Evolutionary conservation across 2,329 filamentous ascomycete genomes (phyloP).

Genomic region (Penicillium decumbens): DNA sequence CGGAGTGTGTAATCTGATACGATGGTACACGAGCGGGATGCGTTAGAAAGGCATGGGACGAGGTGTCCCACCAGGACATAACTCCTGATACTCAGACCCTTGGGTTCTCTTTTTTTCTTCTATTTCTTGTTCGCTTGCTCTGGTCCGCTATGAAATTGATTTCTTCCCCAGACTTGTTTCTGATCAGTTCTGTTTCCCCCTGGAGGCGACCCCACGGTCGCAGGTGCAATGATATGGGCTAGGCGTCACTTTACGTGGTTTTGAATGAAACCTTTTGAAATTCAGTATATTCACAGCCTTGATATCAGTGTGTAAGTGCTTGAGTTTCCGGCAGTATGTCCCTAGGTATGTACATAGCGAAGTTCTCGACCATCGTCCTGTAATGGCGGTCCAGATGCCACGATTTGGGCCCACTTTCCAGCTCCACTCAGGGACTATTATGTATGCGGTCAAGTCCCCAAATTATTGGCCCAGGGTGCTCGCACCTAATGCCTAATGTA

Average conservation of each 20-base stretch:
- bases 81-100: constrained; percentile 25
- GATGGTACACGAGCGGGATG: constrained; percentile 34
- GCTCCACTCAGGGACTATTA: constrained; percentile 7
- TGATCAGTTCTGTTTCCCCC: constrained; percentile 14
- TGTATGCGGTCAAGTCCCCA: not conserved
- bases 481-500: not conserved
- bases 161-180: constrained; percentile 18
- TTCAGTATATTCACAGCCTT: constrained; percentile 13
- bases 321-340: too few species aligned
- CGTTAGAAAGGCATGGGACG: constrained; percentile 28
- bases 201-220: constrained; percentile 12
- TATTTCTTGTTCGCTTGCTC: constrained; percentile 12
- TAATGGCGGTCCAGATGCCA: constrained; percentile 9
- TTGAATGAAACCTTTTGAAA: constrained; percentile 20
- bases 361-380: not conserved
- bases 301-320: not conserved
- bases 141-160: constrained; percentile 25
- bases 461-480: not conserved
- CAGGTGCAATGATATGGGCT: constrained; percentile 17
- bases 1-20: constrained; percentile 35
- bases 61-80: constrained; percentile 18
- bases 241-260: constrained; percentile 20
- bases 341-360: not conserved
- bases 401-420: constrained; percentile 11
- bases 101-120: constrained; percentile 17